A percentile compares a stretch with the other conserved stretches of the same genome.
phyloP scores from a whole-genome alignment of 345 rosid genomes.

The Lumnitzera littorea region DNA sequence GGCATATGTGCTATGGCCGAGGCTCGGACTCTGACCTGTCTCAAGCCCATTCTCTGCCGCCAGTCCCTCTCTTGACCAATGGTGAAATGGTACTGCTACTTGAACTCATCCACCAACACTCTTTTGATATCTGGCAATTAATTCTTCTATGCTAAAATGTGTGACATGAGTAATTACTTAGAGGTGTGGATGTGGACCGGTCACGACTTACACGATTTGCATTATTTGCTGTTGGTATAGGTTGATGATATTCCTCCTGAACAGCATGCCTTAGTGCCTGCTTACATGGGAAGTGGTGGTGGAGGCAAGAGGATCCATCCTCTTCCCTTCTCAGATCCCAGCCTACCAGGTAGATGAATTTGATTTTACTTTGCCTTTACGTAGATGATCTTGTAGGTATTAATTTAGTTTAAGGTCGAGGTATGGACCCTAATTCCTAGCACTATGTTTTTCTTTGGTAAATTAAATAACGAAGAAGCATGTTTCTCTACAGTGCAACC shows the following conservation, averaged over 20 bases:
- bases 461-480: no score
- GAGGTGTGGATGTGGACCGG: neutral
- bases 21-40: conserved; percentile 20
- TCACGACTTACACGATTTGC: no score
- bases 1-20: conserved; percentile 17
- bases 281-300: conserved; percentile 20
- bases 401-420: no score
- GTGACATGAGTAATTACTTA: no score
- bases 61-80: conserved; percentile 29
- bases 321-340: conserved; percentile 20
- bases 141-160: no score
- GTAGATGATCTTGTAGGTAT: neutral
- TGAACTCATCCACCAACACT: neutral
- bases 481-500: conserved; percentile 24
- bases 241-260: conserved; percentile 31
- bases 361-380: neutral
- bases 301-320: conserved; percentile 27
- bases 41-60: conserved; percentile 14
- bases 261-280: conserved; percentile 43
- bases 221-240: conserved; percentile 8
- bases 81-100: conserved; percentile 28
- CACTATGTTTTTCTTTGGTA: no score
- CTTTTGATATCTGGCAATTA: neutral
- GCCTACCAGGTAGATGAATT: conserved; percentile 17
- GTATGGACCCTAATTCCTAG: no score